Conservation (phyloP, 1,139 yeast genomes). For the Suhomyces panamericanus region DNA sequence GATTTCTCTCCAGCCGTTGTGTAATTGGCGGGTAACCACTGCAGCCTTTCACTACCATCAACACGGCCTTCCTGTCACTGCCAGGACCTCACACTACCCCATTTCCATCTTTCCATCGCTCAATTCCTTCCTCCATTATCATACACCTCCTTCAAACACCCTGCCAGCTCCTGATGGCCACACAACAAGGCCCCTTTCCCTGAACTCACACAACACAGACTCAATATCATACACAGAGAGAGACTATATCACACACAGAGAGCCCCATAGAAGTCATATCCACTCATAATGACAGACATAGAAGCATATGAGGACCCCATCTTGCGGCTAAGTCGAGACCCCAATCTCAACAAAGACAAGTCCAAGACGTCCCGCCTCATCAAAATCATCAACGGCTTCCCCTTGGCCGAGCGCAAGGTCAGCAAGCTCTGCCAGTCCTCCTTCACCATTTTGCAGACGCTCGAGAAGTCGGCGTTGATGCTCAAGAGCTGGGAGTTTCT, state of each 20-base stretch:
- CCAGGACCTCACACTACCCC: no score
- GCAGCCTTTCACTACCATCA: no score
- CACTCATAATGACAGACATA: constrained; percentile 6
- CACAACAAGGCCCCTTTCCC: background rate
- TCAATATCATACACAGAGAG: no score
- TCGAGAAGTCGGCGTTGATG: constrained; percentile 50
- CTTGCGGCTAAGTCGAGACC: constrained; percentile 48
- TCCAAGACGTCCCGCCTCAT: constrained; percentile 43
- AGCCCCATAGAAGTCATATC: no score
- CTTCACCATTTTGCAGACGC: constrained; percentile 48
- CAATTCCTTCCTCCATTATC: no score
- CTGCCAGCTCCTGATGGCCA: background rate
- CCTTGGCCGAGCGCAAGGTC: constrained; percentile 46
- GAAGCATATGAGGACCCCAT: constrained; percentile 49
- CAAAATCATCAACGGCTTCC: constrained; percentile 44
- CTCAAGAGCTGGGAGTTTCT: constrained; percentile 58
- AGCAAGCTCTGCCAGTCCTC: constrained; percentile 52
- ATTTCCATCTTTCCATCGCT: no score
- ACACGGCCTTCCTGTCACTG: no score
- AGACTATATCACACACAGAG: no score
- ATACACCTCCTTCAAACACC: no score
- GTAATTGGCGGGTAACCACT: background rate
- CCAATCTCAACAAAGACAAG: constrained; percentile 47
- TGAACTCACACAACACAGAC: no score
- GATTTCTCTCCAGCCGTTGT: constrained; percentile 1